These are phyloP conservation scores for Pleurozium schreberi DNA, from an alignment of 225 moss, liverwort and hornwort genomes.

Conservation along the genomic window DNA sequence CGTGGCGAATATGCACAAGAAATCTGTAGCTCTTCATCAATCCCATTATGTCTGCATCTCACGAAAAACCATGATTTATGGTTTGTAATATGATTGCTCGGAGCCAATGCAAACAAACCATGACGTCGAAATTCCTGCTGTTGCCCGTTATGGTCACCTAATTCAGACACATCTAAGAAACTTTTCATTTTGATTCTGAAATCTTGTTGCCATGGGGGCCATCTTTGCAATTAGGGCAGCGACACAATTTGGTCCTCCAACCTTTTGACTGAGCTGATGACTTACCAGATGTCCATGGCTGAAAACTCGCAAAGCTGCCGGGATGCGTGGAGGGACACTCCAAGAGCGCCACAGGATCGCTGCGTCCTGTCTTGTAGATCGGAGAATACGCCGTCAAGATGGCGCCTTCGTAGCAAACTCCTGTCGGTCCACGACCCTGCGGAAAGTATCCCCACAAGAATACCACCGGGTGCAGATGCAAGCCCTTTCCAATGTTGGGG, in stretches of 20 bases:
- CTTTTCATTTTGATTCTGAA: background rate
- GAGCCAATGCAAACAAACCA: background rate
- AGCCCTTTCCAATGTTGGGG: slow-evolving; percentile 29
- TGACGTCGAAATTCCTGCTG: background rate
- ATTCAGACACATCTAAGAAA: background rate
- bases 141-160: background rate
- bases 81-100: background rate
- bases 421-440: background rate
- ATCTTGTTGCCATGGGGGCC: background rate
- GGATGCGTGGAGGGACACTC: slow-evolving; percentile 60
- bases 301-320: slow-evolving; percentile 36
- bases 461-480: slow-evolving; percentile 41
- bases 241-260: background rate
- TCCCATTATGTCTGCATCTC: background rate
- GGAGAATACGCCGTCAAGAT: slow-evolving; percentile 37
- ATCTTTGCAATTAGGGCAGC: background rate
- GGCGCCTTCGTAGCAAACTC: slow-evolving; percentile 39
- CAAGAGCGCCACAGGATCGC: slow-evolving; percentile 26
- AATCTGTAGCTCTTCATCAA: background rate
- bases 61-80: background rate
- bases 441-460: slow-evolving; percentile 46
- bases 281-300: slow-evolving; percentile 58
- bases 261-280: background rate
- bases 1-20: background rate
- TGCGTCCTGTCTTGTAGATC: slow-evolving; percentile 6